These are phyloP conservation scores for Gloeostereum incarnatum DNA, from an alignment of 768 basidiomycete species.

Conservation along the genomic window DNA sequence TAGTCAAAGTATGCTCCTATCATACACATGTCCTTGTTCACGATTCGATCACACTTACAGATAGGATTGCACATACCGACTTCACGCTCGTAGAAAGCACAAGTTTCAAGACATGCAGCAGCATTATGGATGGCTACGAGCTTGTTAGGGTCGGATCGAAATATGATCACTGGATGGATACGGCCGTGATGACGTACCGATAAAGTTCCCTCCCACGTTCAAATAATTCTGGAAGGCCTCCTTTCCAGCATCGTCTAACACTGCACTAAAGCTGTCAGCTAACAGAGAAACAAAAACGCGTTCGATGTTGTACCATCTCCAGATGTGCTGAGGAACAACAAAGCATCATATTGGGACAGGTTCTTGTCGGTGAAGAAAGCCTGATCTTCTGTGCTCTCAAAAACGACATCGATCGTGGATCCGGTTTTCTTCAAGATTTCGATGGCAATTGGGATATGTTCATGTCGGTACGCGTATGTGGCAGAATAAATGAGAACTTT, in stretches of 20 bases:
- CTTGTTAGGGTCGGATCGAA: too few species aligned
- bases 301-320: slow-evolving; percentile 26
- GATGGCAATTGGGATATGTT: slow-evolving; percentile 40
- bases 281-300: background rate
- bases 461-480: slow-evolving; percentile 38
- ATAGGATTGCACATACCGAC: slow-evolving; percentile 37
- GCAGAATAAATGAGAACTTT: slow-evolving; percentile 32
- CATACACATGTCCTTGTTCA: too few species aligned
- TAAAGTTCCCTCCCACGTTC: slow-evolving; percentile 36
- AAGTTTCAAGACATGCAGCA: background rate
- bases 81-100: slow-evolving; percentile 10
- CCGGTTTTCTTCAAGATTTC: slow-evolving; percentile 25
- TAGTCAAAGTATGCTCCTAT: slow-evolving; percentile 37
- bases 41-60: slow-evolving; percentile 23
- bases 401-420: slow-evolving; percentile 24
- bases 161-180: too few species aligned
- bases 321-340: slow-evolving; percentile 39
- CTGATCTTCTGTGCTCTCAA: slow-evolving; percentile 37
- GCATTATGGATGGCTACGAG: slow-evolving; percentile 17
- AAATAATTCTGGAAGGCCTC: slow-evolving; percentile 35
- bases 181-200: too few species aligned
- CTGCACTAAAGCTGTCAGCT: slow-evolving; percentile 12
- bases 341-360: slow-evolving; percentile 30
- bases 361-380: slow-evolving; percentile 27
- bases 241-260: slow-evolving; percentile 33